Evolutionary conservation across 768 basidiomycete species (phyloP), one percentile per base, ranked within the genome.

Genomic region (Mycena chlorophos): DNA sequence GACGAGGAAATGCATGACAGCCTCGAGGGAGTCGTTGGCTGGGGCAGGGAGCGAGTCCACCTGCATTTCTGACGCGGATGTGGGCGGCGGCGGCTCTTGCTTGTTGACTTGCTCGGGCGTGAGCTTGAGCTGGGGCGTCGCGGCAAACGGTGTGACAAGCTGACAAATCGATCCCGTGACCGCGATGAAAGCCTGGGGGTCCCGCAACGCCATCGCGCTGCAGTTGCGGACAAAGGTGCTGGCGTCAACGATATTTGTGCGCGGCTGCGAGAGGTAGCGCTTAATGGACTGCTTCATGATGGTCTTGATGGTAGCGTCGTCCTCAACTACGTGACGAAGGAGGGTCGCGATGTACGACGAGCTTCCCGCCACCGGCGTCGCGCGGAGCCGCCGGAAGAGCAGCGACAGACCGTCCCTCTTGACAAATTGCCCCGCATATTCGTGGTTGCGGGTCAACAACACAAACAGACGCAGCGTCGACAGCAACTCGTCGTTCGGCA

Each of bases 291-390:
- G 86, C 22, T 82, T 82, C 85, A 99, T 94, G 62, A 91, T 78
- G 10, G 74, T 75, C 53, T 83, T 80, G 39, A 98, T 68, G 6
- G 79, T 80, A 2, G 73, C 66, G 2, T 77, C 64, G 60, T 94
- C 91, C 71, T 99, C 97, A 47, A 95, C 83, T 50, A 92, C 73
- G 66, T 99, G 97, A 5, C 97, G 88, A n/a, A 98, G 76, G 57
- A 98, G 89, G 64, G 88, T 89, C 38, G 87, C 85, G 51, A 94
- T 82, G 68, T 94, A 92, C 0, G 89, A 85, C 43, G 92, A 91
- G 60, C 86, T 88, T 19, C 88, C 86, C 26, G 77, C 69, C 8
- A 86, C 83, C 16, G 86, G 78, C 0, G 84, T 75, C 17, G 76
- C 72, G 60, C 83, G 82, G 61, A 94, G 76, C 27, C 86, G 82